Evolutionary conservation across 805 yeast genomes (phyloP).

Genomic region (Metschnikowia gelsemii): DNA sequence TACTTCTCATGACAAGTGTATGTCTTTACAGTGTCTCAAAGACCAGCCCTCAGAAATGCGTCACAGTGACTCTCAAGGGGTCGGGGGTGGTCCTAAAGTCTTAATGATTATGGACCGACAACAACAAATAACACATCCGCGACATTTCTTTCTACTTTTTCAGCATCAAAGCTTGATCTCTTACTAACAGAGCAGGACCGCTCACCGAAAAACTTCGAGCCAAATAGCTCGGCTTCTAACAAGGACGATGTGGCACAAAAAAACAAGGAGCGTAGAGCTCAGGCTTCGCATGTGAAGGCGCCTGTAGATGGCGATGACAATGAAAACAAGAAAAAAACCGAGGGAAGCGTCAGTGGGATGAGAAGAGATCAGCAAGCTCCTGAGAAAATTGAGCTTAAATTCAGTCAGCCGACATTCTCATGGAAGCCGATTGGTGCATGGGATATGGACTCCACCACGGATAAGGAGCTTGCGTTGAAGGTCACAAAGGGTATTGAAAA

Average conservation of each 20-base stretch:
- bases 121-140: neutral
- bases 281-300: slow-evolving; percentile 13
- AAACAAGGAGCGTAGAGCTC: slow-evolving; percentile 16
- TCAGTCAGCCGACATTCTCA: slow-evolving; percentile 31
- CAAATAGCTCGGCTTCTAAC: slow-evolving; percentile 18
- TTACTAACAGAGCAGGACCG: slow-evolving; percentile 9
- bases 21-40: no score
- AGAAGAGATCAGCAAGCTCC: no score
- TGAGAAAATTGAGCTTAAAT: no score
- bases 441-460: slow-evolving; percentile 25
- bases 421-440: slow-evolving; percentile 44
- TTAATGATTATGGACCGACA: no score
- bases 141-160: no score
- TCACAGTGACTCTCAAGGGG: no score
- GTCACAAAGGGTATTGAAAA: slow-evolving; percentile 45
- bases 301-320: slow-evolving; percentile 16
- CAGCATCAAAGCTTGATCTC: neutral
- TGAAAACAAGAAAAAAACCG: neutral
- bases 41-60: no score
- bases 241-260: slow-evolving; percentile 19
- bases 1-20: slow-evolving; percentile 6
- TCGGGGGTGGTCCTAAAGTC: no score
- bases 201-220: slow-evolving; percentile 13
- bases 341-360: neutral
- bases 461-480: slow-evolving; percentile 28